Percentiles rank a stretch among this genome's conserved stretches.
Evolutionary conservation across 2,329 filamentous ascomycete genomes (phyloP).

Genomic region (Colletotrichum sp.): DNA sequence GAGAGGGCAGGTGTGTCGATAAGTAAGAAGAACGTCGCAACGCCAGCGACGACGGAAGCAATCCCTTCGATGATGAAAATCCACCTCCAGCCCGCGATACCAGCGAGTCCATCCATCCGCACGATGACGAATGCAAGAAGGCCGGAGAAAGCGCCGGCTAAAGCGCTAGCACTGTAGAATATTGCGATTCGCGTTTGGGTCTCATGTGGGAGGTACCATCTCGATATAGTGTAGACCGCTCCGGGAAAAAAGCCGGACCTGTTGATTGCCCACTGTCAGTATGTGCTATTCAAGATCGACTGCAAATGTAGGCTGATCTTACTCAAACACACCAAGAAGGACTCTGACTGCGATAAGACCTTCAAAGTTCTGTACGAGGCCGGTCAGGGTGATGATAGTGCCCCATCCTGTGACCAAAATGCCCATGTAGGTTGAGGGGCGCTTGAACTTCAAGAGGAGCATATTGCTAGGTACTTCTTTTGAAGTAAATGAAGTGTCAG

Average conservation of each 20-base stretch:
- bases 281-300: background rate
- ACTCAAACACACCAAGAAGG: slow-evolving; percentile 37
- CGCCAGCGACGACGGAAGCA: slow-evolving; percentile 32
- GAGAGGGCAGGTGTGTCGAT: slow-evolving; percentile 26
- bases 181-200: slow-evolving; percentile 54
- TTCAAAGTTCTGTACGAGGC: slow-evolving; percentile 26
- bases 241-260: slow-evolving; percentile 56
- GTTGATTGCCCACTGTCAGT: slow-evolving; percentile 29
- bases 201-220: slow-evolving; percentile 51
- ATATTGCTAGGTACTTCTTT: slow-evolving; percentile 65
- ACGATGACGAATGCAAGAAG: slow-evolving; percentile 64
- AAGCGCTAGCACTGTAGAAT: slow-evolving; percentile 73
- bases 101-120: slow-evolving; percentile 48
- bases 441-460: slow-evolving; percentile 63
- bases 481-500: background rate
- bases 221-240: slow-evolving; percentile 50
- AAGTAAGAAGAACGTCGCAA: slow-evolving; percentile 23
- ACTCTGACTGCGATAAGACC: slow-evolving; percentile 37
- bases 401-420: background rate
- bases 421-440: slow-evolving; percentile 67
- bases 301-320: rapidly evolving
- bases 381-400: slow-evolving; percentile 29
- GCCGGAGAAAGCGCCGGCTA: slow-evolving; percentile 69
- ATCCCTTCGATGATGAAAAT: slow-evolving; percentile 24
- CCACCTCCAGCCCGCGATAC: slow-evolving; percentile 47